Conservation (phyloP, 129 eudicot species). For the Sambucus nigra region DNA sequence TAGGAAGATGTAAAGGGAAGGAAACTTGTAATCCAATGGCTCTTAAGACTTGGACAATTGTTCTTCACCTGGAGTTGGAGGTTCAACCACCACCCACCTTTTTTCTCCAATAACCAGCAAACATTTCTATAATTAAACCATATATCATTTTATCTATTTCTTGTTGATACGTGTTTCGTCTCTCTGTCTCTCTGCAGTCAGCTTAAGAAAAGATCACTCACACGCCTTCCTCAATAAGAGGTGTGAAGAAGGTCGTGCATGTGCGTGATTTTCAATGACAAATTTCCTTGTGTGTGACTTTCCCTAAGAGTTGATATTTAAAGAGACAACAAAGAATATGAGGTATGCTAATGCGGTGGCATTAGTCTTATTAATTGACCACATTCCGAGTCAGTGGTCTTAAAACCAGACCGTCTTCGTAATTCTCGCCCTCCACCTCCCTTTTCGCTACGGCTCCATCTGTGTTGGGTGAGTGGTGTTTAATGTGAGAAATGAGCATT, state of each 20-base stretch:
- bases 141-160: constrained; percentile 39
- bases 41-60: neutral
- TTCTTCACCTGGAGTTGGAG: constrained; percentile 25
- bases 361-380: neutral
- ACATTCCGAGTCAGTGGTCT: neutral
- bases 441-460: no score
- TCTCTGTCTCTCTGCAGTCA: neutral
- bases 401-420: neutral
- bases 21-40: constrained; percentile 1
- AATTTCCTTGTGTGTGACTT: neutral
- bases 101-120: constrained; percentile 30
- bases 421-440: constrained; percentile 2
- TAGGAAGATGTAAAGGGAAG: neutral
- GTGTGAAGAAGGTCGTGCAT: neutral
- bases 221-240: constrained; percentile 15
- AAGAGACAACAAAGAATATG: neutral
- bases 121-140: constrained; percentile 42
- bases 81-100: constrained; percentile 90
- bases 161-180: constrained; percentile 30
- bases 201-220: constrained; percentile 20
- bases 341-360: neutral
- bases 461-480: neutral
- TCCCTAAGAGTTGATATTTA: neutral
- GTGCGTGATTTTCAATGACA: constrained; percentile 7
- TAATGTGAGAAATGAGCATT: constrained; percentile 9